A percentile compares a stretch with the other conserved stretches of the same genome.
phyloP scores from a whole-genome alignment of 2,329 filamentous ascomycete species.

The Fusarium chuoi region DNA sequence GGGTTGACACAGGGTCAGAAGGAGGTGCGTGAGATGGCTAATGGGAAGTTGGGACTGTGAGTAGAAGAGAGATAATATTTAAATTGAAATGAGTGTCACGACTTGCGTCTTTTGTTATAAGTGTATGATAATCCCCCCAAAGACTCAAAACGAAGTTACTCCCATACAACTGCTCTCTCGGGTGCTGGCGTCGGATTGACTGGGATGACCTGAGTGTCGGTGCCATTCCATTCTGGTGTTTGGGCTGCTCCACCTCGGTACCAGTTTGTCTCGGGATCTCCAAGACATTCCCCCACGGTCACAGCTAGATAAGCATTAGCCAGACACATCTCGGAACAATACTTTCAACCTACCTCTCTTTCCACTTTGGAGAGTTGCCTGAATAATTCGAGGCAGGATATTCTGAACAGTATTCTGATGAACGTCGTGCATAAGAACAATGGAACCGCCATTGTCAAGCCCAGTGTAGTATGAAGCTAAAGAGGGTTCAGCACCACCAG shows the following conservation, averaged over 20 bases:
- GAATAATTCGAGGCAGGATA: conserved; percentile 9
- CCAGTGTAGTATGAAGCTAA: background rate
- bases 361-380: conserved; percentile 3
- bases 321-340: rapidly evolving
- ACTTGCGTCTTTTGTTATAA: background rate
- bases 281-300: conserved; percentile 21
- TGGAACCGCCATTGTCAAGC: conserved; percentile 4
- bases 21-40: background rate
- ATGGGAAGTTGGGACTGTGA: background rate
- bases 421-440: conserved; percentile 21
- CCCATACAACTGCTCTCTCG: background rate
- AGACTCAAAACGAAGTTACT: rapidly evolving
- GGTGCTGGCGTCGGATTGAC: conserved; percentile 2
- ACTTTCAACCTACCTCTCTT: background rate
- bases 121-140: rapidly evolving
- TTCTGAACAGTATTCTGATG: conserved; percentile 18
- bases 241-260: background rate
- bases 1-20: background rate
- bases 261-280: conserved; percentile 23
- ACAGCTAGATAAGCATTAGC: background rate
- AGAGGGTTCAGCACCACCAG: conserved; percentile 3
- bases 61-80: background rate
- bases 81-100: background rate
- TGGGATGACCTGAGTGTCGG: background rate
- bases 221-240: background rate